Conservation (phyloP, 371 early-diverging fungal genomes). For the Mucor racemosus region DNA sequence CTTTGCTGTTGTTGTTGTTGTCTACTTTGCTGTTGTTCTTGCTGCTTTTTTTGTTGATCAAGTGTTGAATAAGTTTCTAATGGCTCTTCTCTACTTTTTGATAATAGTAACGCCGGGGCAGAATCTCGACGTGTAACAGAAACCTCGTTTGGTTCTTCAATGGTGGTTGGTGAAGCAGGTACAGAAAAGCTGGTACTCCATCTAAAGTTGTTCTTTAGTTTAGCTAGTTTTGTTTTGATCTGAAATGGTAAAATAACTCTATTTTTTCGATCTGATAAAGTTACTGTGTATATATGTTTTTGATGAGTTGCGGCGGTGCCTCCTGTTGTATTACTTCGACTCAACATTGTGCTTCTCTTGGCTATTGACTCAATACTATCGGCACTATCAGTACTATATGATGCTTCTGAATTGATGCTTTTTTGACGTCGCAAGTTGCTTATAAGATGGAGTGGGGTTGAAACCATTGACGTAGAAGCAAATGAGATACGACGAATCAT, state of each 20-base stretch:
- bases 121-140: slow-evolving; percentile 18
- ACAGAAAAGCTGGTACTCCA: slow-evolving; percentile 4
- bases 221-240: slow-evolving; percentile 9
- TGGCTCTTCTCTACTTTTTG: neutral
- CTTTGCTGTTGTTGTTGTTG: slow-evolving; percentile 9
- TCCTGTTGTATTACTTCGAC: slow-evolving; percentile 4
- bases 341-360: neutral
- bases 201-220: slow-evolving; percentile 8
- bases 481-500: slow-evolving; percentile 24
- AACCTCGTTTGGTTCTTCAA: neutral
- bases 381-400: neutral
- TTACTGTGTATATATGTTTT: neutral
- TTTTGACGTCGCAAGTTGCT: slow-evolving; percentile 16
- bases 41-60: neutral
- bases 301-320: neutral
- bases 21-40: neutral
- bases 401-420: slow-evolving; percentile 10
- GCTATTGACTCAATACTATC: neutral
- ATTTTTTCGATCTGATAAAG: neutral
- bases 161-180: slow-evolving; percentile 3
- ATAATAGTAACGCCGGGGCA: slow-evolving; percentile 18
- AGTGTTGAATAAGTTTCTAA: neutral
- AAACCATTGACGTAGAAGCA: slow-evolving; percentile 28
- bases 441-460: slow-evolving; percentile 14
- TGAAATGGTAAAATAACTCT: neutral